Base-by-base conservation (phyloP, 2,329 filamentous ascomycete species). In the Hymenoscyphus scutula region DNA sequence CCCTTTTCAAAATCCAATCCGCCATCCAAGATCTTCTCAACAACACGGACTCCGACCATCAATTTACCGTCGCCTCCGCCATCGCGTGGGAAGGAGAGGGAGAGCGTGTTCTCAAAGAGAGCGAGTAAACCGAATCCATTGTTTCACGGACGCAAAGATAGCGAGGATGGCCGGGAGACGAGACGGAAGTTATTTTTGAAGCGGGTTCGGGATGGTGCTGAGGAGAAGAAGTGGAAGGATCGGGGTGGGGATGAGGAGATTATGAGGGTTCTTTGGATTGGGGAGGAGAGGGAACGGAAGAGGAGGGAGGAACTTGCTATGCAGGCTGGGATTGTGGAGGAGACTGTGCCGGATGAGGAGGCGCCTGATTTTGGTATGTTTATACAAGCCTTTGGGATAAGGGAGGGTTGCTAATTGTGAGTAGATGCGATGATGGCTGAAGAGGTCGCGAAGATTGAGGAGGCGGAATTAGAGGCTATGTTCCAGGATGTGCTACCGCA, bases 181-280 rank as follows among this genome's bases (percentile, higher is more conserved):
- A 79, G 90, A 62, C 80, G 90, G 55, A 83, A 84, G 34, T 78
- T 89, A 61, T 94, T 94, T 69, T 77, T 94, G 63, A 84, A 86
- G 71, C 89, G 82, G 58, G 86, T 89, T 19, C 80, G 84, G 63
- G 82, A 85, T 69, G 81, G 83, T 48, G 77, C 81, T 2, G 84
- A 89, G 51, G 84, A 89, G 30, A 82, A 78, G 69, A 77, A 78
- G 25, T 89, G 86, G 81, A 79, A 83, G 69, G 78, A 81, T 58
- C 78, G 87, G 67, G 85, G 86, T 29, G 85, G 87, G 2, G 86
- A 89, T 69, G 85, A 88, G 68, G 82, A 84, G 71, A 74, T 78
- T 62, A 73, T 77, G 73, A 68, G 76, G 58, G 68, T 72, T 54
- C 73, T 78, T 54, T 78, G 75, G 70, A 66, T 77, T 45, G 72